Evolutionary conservation across 768 basidiomycete genomes (phyloP), one percentile per base, ranked within the genome.

Genomic region (Lanmaoa rubissima): DNA sequence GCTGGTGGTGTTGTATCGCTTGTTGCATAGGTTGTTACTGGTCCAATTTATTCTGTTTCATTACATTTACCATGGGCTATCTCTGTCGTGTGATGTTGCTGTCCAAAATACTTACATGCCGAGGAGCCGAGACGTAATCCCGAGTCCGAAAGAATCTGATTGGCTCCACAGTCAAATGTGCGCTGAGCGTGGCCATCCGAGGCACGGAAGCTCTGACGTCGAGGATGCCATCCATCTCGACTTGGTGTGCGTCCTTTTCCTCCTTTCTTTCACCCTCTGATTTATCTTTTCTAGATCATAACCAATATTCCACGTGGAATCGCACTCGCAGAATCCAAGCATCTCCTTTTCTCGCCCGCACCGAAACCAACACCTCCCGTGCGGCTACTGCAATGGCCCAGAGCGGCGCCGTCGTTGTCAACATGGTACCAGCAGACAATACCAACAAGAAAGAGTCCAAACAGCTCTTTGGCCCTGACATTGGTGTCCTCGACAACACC

Each of bases 1-100:
- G 92, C 90, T 59, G 94, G 94, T 57, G 94, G 94, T 69, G 94
- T 96, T 69, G 93, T 99, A 65, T 85, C 86, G 76, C 82, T 98
- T 67, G 78, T 94, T 69, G 96, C 96, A 74, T 98, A 83, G 69
- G 56, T 13, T 55, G n/a, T 17, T 38, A 4, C 32, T 49, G 32
- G 21, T 24, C 21, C 10, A 35, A 57, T 61, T 54, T 59, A 51
- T 63, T 68, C 39, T 72, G 54, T 69, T 68, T n/a, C n/a, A n/a
- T n/a, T n/a, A n/a, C n/a, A n/a, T n/a, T 64, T 24, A 24, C 21
- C 21, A 24, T 24, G 21, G 2, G 21, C 21, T 24, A 24, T 24
- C 21, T 24, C 21, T 24, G 21, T 24, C 21, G 54, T 48, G 17
- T 31, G 48, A 41, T 19, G 42, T 1, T 42, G 12, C 13, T 24